Evolutionary conservation across 106 monocot species (phyloP), one percentile per base, ranked within the genome.

Genomic region (Triglochin maritima): DNA sequence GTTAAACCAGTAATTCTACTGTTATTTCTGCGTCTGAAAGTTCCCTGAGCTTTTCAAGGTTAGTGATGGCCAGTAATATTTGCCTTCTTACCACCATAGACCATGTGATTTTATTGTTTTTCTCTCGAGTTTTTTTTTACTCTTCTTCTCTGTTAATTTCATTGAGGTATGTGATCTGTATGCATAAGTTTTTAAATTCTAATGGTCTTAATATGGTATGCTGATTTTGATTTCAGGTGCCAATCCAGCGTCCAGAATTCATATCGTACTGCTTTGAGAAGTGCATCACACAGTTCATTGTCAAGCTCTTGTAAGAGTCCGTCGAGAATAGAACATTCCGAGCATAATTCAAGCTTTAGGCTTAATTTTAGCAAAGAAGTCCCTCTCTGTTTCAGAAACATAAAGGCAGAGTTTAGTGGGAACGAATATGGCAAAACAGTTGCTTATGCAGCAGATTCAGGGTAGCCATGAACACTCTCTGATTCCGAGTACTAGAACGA

Each of bases 261-360:
- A 52, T 80, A 64, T 3, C 73, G 78, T 72, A 82, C 74, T 55
- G 79, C 79, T 79, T 60, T 82, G 63, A 86, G 72, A 57, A 90
- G 90, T 85, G 95, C 95, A 44, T 87, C 96, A 48, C 87, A 91
- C 69, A 98, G 96, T 80, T 88, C 89, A 70, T 80, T 88, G 86
- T 98, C 96, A 68, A 91, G 91, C 59, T 90, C 96, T 71, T 83
- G 84, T 56, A 88, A 91, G 81, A 91, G 91, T 71, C 90, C 96
- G 16, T 78, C 60, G 56, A 83, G 91, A 77, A 80, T 62, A 44
- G 72, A 84, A 58, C 82, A 69, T 64, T 79, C 78, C 57, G 96
- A 98, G 47, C 91, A 90, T 49, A 84, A 1, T 29, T 29, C 29
- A 29, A 29, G 0, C 29, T 29, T 29, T 29, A 29, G 29, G 29